Conservation (phyloP, 257 asterid species). For the Ligustrum vulgare region DNA sequence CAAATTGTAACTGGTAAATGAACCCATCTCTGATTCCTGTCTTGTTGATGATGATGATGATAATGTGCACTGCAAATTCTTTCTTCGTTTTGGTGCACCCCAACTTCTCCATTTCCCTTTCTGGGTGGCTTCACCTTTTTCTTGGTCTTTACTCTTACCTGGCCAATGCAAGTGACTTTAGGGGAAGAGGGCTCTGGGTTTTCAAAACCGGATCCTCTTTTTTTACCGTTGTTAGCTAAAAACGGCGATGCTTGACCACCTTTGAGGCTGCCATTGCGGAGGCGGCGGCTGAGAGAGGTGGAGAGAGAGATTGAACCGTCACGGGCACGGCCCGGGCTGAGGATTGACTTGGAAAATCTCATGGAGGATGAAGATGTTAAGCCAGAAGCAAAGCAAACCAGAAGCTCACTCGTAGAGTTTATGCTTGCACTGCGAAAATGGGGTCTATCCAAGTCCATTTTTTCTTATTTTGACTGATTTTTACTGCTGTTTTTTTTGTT, state of each 20-base stretch:
- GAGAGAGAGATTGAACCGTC: constrained; percentile 65
- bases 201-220: constrained; percentile 65
- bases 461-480: not conserved
- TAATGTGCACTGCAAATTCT: constrained; percentile 31
- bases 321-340: constrained; percentile 54
- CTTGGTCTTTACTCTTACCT: constrained; percentile 88
- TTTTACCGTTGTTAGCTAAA: constrained; percentile 48
- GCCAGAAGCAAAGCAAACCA: constrained; percentile 2
- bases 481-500: not conserved
- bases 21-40: constrained; percentile 86
- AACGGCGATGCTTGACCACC: constrained; percentile 83
- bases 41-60: constrained; percentile 50
- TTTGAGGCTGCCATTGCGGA: constrained; percentile 72
- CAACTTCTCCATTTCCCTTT: constrained; percentile 59
- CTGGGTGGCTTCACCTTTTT: constrained; percentile 57
- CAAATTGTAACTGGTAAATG: constrained; percentile 86
- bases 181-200: constrained; percentile 97
- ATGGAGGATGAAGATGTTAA: constrained; percentile 43
- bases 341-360: constrained; percentile 48
- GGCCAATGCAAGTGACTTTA: constrained; percentile 95
- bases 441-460: constrained; percentile 5
- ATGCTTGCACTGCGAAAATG: not conserved
- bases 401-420: not conserved
- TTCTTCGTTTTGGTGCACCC: constrained; percentile 38
- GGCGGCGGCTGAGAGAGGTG: constrained; percentile 80